These are phyloP conservation scores for Hypoxylon fragiforme DNA, from an alignment of 495 filamentous ascomycete species.

Conservation along the genomic window DNA sequence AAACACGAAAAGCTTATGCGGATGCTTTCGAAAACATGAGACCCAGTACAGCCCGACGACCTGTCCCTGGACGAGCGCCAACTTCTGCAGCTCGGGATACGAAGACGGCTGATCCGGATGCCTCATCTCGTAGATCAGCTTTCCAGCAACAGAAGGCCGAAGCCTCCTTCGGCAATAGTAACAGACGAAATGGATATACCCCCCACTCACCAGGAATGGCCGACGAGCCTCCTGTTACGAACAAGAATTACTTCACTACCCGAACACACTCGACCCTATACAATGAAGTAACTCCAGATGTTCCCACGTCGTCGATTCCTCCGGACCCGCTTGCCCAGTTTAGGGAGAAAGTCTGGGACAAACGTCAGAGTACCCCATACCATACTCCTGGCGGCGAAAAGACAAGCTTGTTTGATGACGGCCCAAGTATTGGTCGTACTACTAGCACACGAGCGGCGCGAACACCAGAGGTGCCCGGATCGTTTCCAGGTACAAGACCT, in stretches of 20 bases:
- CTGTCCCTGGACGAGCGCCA: constrained; percentile 32
- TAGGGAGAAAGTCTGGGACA: constrained; percentile 47
- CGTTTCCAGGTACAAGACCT: constrained; percentile 19
- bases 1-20: constrained; percentile 29
- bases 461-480: constrained; percentile 26
- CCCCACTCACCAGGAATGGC: constrained; percentile 44
- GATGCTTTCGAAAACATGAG: constrained; percentile 39
- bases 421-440: constrained; percentile 23
- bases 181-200: constrained; percentile 41
- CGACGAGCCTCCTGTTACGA: constrained; percentile 49
- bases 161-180: constrained; percentile 49
- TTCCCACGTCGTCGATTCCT: constrained; percentile 16
- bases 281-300: constrained; percentile 40
- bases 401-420: constrained; percentile 56
- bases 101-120: constrained; percentile 11
- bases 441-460: constrained; percentile 28
- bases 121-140: constrained; percentile 41
- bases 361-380: constrained; percentile 69
- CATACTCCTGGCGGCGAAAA: constrained; percentile 70
- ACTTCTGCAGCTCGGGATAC: constrained; percentile 31
- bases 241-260: constrained; percentile 49
- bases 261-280: constrained; percentile 38
- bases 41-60: constrained; percentile 21
- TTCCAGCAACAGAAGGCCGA: constrained; percentile 48
- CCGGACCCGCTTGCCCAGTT: constrained; percentile 52